Base-by-base conservation (phyloP, 352 stramenopile genomes). In the Globisporangium radiosum region DNA sequence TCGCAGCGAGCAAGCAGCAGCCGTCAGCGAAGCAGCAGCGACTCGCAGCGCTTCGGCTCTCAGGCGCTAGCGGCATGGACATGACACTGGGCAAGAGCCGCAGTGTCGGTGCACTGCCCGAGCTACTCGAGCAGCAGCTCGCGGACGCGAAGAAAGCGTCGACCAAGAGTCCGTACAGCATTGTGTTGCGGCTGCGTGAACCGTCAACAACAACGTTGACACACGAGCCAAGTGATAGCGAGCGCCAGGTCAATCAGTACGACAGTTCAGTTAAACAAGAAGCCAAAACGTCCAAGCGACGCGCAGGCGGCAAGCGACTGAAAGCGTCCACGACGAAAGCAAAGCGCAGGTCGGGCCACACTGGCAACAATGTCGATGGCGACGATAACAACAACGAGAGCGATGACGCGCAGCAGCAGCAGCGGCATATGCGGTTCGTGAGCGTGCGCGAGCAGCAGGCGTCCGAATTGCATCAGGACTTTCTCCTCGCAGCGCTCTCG, bases 401-500 rank as follows among this genome's bases (percentile, higher is more conserved):
- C 40, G 52, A 57, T 7, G 39, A 48, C 8, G 25, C 25, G 25
- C 8, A 57, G 10, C 4, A 47, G 40, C 43, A 50, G 52, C 52
- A 1, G 14, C 17, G 55, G 48, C 52, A 50, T 8, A 50, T 36
- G 19, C 67, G 60, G 2, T 88, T 87, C 59, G 58, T 85, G 19
- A 90, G 81, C 47, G 73, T 68, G 0, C 60, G 73, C 3, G 81
- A 88, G 42, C 74, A 81, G 13, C 63, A 64, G 52, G 78, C 75
- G 9, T 77, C 76, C 0, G 76, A 83, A 48, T 69, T 66, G 40
- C 76, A 90, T 51, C 75, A 85, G 50, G 69, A 72, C 17, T 90
- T 84, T 44, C 63, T 90, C 14, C 76, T 88, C 17, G 75, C 73
- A 4, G 76, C 78, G 42, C 63, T 90, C 5, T 78, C 75, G 5